Base-by-base conservation (phyloP, 306 rosid genomes). In the Luffa aegyptiaca region DNA sequence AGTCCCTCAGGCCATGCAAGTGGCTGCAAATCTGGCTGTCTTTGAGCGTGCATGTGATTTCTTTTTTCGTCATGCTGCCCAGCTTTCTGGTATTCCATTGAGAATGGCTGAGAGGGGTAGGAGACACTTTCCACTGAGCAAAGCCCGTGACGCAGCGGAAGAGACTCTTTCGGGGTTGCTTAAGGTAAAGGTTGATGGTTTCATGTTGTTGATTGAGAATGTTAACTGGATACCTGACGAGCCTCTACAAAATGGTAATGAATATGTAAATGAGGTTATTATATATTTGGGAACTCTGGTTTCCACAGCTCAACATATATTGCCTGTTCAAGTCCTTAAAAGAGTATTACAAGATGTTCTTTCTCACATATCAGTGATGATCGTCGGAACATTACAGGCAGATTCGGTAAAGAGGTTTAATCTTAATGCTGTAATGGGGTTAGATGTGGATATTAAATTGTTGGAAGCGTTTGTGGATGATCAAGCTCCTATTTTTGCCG, bases 61-160 rank as follows among this genome's bases (percentile, higher is more conserved):
- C 82, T 91, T 95, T 92, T 91, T 93, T 78, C 96, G 97, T 59
- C 99, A 95, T 56, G 99, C 99, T 41, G 99, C 97, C 35, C 99
- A 95, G 88, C 97, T 95, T 53, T 92, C 99, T 5, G 97, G 99
- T 51, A 85, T 95, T 84, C 93, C 99, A 48, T 69, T 91, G 86
- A 90, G 99, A 86, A 84, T 91, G 93, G 99, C 86, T 52, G 99
- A 95, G 88, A 91, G 98, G 83, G 93, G 97, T 72, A 83, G 97
- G 88, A 90, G 93, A 80, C 96, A 87, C 84, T 95, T 95, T 80
- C 99, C 97, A 0, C 85, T 95, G 41, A 78, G 83, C 79, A 95
- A 89, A 84, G 92, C 99, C 20, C 97, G 99, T 42, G 97, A 95
- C 83, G 93, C 90, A 2, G 97, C 99, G 0, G 97, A 90, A 80